Evolutionary conservation across 257 asterid species (phyloP).

Genomic region (Solanum phureja): DNA sequence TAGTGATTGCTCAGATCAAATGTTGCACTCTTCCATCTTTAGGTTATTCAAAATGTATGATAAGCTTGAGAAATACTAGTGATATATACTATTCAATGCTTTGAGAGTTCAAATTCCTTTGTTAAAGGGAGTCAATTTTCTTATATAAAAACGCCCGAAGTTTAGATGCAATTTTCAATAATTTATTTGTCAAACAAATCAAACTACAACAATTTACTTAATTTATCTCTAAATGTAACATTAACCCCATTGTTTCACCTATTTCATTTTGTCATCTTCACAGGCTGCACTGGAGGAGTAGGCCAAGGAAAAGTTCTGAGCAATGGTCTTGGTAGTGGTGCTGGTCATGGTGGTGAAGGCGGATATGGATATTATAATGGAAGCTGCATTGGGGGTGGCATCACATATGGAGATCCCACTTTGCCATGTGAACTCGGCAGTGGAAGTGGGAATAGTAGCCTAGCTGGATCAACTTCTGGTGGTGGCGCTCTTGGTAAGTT

Average conservation of each 20-base stretch:
- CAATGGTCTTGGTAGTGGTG: constrained; percentile 85
- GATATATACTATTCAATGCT: neutral
- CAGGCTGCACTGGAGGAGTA: constrained; percentile 90
- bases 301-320: constrained; percentile 63
- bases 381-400: constrained; percentile 76
- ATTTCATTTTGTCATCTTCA: constrained; percentile 5
- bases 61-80: neutral
- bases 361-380: constrained; percentile 73
- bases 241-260: neutral
- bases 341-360: constrained; percentile 97
- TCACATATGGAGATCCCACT: constrained; percentile 62
- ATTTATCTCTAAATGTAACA: neutral
- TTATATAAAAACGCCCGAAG: neutral
- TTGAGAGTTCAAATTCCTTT: neutral
- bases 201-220: neutral
- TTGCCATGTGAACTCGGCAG: constrained; percentile 98
- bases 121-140: neutral
- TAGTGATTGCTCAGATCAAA: neutral
- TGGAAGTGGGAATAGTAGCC: constrained; percentile 92
- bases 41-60: neutral
- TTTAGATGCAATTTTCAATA: neutral
- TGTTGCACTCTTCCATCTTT: neutral
- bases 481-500: constrained; percentile 88
- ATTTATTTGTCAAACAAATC: neutral
- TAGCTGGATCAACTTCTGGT: constrained; percentile 71